Percentiles rank a stretch among this genome's conserved stretches.
These are phyloP conservation scores for Pythium folliculosum DNA, from an alignment of 352 stramenopile genomes.

Conservation along the genomic window DNA sequence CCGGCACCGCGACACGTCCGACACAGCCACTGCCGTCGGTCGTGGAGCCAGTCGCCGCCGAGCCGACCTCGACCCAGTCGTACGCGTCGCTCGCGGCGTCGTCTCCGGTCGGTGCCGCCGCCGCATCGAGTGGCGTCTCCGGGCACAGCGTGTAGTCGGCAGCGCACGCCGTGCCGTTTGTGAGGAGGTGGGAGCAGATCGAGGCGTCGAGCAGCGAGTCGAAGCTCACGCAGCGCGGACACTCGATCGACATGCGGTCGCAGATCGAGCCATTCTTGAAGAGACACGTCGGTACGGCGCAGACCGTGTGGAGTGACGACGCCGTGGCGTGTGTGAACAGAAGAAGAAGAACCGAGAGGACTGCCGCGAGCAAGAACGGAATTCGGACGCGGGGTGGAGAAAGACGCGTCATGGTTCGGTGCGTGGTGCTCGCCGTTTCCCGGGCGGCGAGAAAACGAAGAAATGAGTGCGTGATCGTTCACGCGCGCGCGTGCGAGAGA, in stretches of 20 bases:
- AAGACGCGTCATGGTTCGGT: not conserved
- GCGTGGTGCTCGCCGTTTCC: not conserved
- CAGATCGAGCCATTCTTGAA: constrained; percentile 11
- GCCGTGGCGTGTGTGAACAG: not conserved
- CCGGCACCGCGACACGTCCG: not conserved
- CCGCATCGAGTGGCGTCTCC: not conserved
- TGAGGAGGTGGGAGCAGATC: not conserved
- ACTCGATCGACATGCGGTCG: not conserved
- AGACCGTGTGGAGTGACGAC: not conserved
- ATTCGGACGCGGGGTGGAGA: too few species aligned
- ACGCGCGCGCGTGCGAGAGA: not conserved
- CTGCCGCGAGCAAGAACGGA: not conserved
- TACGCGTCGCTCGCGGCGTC: not conserved
- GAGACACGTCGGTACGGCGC: not conserved
- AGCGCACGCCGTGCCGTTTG: not conserved
- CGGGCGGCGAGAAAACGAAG: not conserved
- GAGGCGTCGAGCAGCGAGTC: not conserved
- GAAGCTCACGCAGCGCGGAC: not conserved
- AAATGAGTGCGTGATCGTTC: not conserved
- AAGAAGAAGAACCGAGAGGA: not conserved
- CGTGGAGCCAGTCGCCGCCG: not conserved
- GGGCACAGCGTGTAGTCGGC: constrained; percentile 3
- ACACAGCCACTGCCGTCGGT: not conserved
- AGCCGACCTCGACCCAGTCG: constrained; percentile 1
- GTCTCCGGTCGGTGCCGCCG: not conserved